Evolutionary conservation across 208 protist genomes (phyloP).

Genomic region (Wallacemonas sp.): DNA sequence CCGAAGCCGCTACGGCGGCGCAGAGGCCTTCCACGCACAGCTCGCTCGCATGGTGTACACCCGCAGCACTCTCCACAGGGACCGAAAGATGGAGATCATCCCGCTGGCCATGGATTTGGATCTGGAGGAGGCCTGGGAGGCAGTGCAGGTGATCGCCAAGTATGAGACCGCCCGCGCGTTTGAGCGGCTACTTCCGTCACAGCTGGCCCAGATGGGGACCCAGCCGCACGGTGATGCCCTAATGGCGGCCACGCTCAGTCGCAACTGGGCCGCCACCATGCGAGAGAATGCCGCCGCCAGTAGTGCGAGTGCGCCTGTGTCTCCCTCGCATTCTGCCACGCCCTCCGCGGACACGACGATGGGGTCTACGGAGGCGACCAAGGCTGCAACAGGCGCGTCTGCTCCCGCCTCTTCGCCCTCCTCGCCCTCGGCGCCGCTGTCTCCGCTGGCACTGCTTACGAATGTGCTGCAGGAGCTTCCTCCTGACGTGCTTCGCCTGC

Average conservation of each 20-base stretch:
- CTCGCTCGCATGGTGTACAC: conserved; percentile 60
- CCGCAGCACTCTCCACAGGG: conserved; percentile 63
- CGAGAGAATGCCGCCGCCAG: neutral
- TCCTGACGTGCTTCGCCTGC: conserved; percentile 42
- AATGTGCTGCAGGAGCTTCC: conserved; percentile 72
- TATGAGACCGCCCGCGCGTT: conserved; percentile 78
- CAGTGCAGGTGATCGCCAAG: conserved; percentile 60
- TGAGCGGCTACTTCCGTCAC: conserved; percentile 36
- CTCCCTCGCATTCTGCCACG: neutral
- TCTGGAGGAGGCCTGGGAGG: conserved; percentile 63
- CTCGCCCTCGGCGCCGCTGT: neutral
- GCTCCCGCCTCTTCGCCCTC: neutral
- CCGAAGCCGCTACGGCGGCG: conserved; percentile 46
- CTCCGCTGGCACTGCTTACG: conserved; percentile 21
- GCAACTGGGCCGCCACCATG: no score
- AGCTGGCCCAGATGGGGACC: no score
- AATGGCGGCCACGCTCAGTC: neutral
- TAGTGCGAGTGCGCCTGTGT: neutral
- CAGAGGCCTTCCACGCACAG: conserved; percentile 66
- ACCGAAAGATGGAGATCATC: conserved; percentile 79
- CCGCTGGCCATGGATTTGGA: conserved; percentile 79
- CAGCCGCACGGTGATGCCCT: no score
- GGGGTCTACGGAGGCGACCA: no score
- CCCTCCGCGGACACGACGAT: neutral
- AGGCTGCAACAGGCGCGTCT: no score